phyloP scores from a whole-genome alignment of 768 basidiomycete genomes.

The Amanita rubescens region DNA sequence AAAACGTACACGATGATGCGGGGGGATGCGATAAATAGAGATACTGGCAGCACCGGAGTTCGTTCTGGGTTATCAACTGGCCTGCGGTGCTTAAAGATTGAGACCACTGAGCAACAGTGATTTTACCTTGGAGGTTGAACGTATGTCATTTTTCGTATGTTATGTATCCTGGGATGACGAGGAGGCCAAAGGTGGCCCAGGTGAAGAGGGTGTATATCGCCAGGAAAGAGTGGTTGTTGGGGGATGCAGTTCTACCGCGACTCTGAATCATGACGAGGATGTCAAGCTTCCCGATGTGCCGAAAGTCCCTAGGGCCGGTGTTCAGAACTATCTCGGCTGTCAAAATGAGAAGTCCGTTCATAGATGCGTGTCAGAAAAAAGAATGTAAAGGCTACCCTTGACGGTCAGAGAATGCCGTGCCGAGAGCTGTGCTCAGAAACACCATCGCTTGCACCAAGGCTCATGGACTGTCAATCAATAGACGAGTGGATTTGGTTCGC shows the following conservation, averaged over 20 bases:
- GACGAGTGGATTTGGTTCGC: conserved; percentile 75
- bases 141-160: conserved; percentile 66
- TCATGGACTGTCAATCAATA: conserved; percentile 75
- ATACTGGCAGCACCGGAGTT: conserved; percentile 75
- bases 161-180: conserved; percentile 71
- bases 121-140: conserved; percentile 78
- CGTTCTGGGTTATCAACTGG: conserved; percentile 63
- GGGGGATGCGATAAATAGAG: too few relatives aligned
- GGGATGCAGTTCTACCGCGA: too few relatives aligned
- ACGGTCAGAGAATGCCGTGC: background rate
- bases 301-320: conserved; percentile 89
- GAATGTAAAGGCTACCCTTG: conserved; percentile 51
- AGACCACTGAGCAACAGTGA: conserved; percentile 76
- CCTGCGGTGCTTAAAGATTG: conserved; percentile 49
- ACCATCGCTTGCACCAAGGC: conserved; percentile 86
- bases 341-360: conserved; percentile 45
- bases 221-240: conserved; percentile 80
- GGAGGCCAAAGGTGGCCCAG: conserved; percentile 66
- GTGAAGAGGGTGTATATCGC: conserved; percentile 70
- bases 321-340: conserved; percentile 55
- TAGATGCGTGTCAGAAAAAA: background rate
- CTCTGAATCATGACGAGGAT: conserved; percentile 78
- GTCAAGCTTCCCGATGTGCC: conserved; percentile 87
- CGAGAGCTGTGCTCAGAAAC: conserved; percentile 23
- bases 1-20: too few relatives aligned